These are phyloP conservation scores for Schizothecium vesticola DNA, from an alignment of 495 filamentous ascomycete genomes.

Conservation along the genomic window DNA sequence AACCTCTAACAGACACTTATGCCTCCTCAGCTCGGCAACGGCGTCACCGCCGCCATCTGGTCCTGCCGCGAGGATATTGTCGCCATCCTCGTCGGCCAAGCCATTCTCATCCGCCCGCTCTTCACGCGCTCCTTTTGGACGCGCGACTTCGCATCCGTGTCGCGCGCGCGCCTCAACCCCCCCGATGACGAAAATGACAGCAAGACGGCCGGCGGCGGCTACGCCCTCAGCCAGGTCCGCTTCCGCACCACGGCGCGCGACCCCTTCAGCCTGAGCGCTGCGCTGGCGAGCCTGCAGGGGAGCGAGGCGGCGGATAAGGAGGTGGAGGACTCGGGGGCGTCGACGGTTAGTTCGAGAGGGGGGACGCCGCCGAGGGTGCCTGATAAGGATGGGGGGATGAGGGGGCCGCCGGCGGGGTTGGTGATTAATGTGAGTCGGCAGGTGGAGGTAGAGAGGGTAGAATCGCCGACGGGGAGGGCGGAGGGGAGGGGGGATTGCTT, in stretches of 20 bases:
- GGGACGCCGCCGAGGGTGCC: not conserved
- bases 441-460: slow-evolving; percentile 5
- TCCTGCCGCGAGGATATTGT: slow-evolving; percentile 10
- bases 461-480: not conserved
- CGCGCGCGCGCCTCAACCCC: not conserved
- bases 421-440: slow-evolving; percentile 3
- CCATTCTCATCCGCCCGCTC: slow-evolving; percentile 2
- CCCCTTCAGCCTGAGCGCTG: not conserved
- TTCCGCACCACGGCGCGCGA: not conserved
- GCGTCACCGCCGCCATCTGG: slow-evolving; percentile 9
- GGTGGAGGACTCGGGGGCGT: not conserved
- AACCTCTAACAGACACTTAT: too few species aligned
- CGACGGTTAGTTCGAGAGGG: not conserved
- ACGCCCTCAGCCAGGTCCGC: not conserved
- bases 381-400: not conserved
- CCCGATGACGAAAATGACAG: not conserved
- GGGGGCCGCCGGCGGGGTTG: not conserved
- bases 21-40: not conserved
- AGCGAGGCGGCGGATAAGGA: not conserved
- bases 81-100: slow-evolving; percentile 10
- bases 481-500: slow-evolving; percentile 6
- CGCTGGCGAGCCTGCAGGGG: not conserved
- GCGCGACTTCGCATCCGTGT: not conserved
- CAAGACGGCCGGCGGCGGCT: not conserved
- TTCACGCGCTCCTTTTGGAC: slow-evolving; percentile 5